phyloP scores from a whole-genome alignment of 345 rosid genomes.

The Chamaenerion angustifolium region DNA sequence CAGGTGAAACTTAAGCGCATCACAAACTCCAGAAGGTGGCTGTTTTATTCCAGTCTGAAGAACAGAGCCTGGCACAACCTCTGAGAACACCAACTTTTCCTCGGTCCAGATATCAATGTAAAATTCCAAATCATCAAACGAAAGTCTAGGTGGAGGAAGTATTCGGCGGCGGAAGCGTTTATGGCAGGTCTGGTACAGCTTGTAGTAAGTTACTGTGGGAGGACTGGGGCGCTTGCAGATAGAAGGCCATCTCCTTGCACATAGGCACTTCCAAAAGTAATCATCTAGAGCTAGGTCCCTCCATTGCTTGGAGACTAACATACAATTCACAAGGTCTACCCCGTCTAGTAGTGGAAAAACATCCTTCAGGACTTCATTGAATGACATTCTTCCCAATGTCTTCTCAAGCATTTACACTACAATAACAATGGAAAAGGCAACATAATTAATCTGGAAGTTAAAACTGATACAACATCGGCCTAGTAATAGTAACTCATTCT shows the following conservation, averaged over 20 bases:
- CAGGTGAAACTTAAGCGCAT: constrained; percentile 32
- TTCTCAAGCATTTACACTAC: too few relatives aligned
- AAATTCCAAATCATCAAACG: constrained; percentile 63
- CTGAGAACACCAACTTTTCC: constrained; percentile 56
- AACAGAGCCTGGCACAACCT: constrained; percentile 51
- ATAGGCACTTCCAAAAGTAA: constrained; percentile 81
- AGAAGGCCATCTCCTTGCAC: constrained; percentile 90
- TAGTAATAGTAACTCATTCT: too few relatives aligned
- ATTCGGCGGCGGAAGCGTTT: constrained; percentile 31
- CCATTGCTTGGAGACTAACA: constrained; percentile 77
- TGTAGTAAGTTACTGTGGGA: constrained; percentile 50
- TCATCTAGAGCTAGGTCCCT: constrained; percentile 64
- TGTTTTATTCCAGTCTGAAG: constrained; percentile 43
- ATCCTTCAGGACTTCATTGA: constrained; percentile 58
- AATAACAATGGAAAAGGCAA: too few relatives aligned
- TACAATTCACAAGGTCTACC: constrained; percentile 60
- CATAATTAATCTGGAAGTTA: too few relatives aligned
- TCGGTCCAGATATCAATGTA: constrained; percentile 82
- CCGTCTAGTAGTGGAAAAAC: constrained; percentile 79
- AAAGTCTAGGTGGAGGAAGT: constrained; percentile 63
- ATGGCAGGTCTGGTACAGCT: constrained; percentile 49
- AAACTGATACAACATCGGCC: too few relatives aligned
- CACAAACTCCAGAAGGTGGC: constrained; percentile 33
- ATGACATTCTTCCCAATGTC: constrained; percentile 24
- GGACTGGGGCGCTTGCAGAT: constrained; percentile 59